Evolutionary conservation across 2,329 filamentous ascomycete species (phyloP).

Genomic region (Seiridium cupressi): DNA sequence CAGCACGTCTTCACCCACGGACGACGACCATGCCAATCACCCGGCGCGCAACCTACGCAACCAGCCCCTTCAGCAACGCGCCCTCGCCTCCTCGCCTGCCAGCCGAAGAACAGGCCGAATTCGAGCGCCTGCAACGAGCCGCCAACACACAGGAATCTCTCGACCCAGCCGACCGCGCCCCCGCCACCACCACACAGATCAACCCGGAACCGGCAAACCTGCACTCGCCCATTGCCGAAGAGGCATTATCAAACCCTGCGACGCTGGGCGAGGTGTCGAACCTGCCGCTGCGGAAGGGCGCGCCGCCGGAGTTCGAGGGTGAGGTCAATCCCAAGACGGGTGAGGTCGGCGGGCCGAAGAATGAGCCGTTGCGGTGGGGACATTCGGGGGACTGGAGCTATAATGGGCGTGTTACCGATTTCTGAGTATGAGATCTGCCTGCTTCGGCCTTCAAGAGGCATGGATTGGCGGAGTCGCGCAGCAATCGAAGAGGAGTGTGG

Average conservation of each 20-base stretch:
- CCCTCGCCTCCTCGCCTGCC: constrained; percentile 77
- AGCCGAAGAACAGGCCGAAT: constrained; percentile 58
- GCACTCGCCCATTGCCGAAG: constrained; percentile 5
- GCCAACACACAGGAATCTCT: constrained; percentile 37
- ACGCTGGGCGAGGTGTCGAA: constrained; percentile 5
- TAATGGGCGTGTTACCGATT: constrained; percentile 93
- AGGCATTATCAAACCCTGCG: background rate
- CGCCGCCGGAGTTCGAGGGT: constrained; percentile 88
- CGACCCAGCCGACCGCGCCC: constrained; percentile 21
- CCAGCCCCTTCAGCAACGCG: background rate
- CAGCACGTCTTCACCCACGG: background rate
- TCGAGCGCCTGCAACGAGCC: constrained; percentile 67
- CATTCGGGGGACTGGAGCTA: constrained; percentile 79
- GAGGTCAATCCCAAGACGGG: constrained; percentile 91
- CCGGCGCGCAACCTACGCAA: background rate
- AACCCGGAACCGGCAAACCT: background rate
- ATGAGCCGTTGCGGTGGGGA: constrained; percentile 90
- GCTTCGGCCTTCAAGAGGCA: background rate
- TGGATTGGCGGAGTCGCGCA: background rate
- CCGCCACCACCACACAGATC: background rate
- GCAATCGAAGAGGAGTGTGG: background rate
- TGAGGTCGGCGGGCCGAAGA: constrained; percentile 95
- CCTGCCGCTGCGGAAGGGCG: constrained; percentile 55
- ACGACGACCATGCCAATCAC: background rate
- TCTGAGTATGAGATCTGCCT: constrained; percentile 38